These are phyloP conservation scores for Talaromyces funiculosus DNA, from an alignment of 2,329 filamentous ascomycete genomes.

Conservation along the genomic window DNA sequence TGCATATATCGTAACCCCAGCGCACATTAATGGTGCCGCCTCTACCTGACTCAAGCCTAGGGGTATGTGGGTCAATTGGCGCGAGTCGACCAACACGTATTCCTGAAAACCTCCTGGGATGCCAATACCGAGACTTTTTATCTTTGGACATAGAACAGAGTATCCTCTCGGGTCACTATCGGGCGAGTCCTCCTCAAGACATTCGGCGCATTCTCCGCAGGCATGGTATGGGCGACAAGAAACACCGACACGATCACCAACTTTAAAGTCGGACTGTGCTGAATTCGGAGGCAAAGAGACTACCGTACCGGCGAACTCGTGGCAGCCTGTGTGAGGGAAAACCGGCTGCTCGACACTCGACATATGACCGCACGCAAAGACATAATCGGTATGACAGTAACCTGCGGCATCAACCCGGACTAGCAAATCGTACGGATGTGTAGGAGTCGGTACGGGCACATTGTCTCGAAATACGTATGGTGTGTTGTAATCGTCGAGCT, in stretches of 20 bases:
- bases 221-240: conserved; percentile 13
- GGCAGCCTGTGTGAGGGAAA: conserved; percentile 43
- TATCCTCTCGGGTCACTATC: conserved; percentile 14
- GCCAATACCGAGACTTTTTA: conserved; percentile 11
- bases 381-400: conserved; percentile 44
- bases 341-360: conserved; percentile 25
- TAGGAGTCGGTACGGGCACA: conserved; percentile 33
- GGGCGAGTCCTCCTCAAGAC: conserved; percentile 15
- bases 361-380: conserved; percentile 35
- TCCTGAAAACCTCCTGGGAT: conserved; percentile 21
- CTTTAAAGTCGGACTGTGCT: conserved; percentile 11
- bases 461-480: conserved; percentile 20
- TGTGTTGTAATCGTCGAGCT: conserved; percentile 21
- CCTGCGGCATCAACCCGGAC: conserved; percentile 45
- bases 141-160: conserved; percentile 15
- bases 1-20: conserved; percentile 40
- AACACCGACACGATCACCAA: conserved; percentile 13
- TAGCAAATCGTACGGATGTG: conserved; percentile 40
- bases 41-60: conserved; percentile 24
- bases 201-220: conserved; percentile 17
- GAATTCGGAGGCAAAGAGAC: conserved; percentile 22
- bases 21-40: conserved; percentile 35
- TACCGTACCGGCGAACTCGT: conserved; percentile 46
- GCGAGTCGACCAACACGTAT: conserved; percentile 21
- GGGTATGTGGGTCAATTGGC: conserved; percentile 24